Evolutionary conservation across 2,329 filamentous ascomycete species (phyloP).

Genomic region (Nigrograna mackinnonii): DNA sequence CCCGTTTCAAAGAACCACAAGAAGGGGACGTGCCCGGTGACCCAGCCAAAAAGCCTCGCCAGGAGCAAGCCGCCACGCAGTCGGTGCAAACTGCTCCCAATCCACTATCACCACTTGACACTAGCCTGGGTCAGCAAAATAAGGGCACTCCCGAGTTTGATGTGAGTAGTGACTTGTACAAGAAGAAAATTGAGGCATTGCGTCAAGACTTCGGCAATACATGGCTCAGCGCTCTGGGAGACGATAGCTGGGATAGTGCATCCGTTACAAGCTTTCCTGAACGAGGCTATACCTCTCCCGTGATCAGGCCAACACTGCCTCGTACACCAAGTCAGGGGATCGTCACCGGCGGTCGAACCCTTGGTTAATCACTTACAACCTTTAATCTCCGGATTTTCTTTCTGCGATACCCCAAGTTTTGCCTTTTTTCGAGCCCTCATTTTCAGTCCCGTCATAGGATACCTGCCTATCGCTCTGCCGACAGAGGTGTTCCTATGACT

Average conservation of each 20-base stretch:
- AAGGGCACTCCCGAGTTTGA: slow-evolving; percentile 58
- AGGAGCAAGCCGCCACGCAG: slow-evolving; percentile 21
- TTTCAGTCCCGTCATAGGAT: not conserved
- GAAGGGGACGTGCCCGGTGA: slow-evolving; percentile 30
- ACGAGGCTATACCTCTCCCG: slow-evolving; percentile 32
- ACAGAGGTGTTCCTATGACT: slow-evolving; percentile 1
- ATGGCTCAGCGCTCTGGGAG: slow-evolving; percentile 84
- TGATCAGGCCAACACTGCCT: slow-evolving; percentile 32
- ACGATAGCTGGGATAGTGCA: slow-evolving; percentile 63
- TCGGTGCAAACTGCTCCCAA: slow-evolving; percentile 25
- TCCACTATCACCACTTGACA: slow-evolving; percentile 36
- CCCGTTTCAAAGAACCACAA: slow-evolving; percentile 29
- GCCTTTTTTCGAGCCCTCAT: slow-evolving; percentile 8
- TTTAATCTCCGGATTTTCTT: slow-evolving; percentile 28
- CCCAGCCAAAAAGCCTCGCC: slow-evolving; percentile 27
- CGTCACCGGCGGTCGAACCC: slow-evolving; percentile 41
- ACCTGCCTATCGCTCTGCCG: not conserved
- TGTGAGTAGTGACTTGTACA: slow-evolving; percentile 75
- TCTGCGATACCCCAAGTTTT: slow-evolving; percentile 43
- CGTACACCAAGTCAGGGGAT: slow-evolving; percentile 44
- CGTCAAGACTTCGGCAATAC: slow-evolving; percentile 83
- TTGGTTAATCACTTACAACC: slow-evolving; percentile 29
- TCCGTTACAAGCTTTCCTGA: slow-evolving; percentile 35
- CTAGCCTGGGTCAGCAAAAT: slow-evolving; percentile 19
- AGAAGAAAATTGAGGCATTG: slow-evolving; percentile 83